Conservation (phyloP, 768 basidiomycete genomes). For the Boletus coccyginus region DNA sequence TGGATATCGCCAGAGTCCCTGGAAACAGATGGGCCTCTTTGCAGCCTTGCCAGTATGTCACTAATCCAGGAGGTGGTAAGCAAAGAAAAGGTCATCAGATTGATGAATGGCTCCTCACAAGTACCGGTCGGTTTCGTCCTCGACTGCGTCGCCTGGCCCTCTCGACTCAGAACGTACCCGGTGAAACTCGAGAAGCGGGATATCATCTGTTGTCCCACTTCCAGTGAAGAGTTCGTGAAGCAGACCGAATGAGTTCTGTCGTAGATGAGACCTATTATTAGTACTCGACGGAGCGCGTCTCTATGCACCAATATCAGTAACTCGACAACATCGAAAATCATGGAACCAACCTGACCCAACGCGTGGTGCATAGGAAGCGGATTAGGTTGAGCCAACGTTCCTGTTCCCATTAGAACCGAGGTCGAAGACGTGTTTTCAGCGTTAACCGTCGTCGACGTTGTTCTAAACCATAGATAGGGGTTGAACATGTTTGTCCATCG, state of each 20-base stretch:
- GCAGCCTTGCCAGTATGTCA: slow-evolving; percentile 65
- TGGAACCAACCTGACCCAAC: slow-evolving; percentile 29
- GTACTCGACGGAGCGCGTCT: slow-evolving; percentile 13
- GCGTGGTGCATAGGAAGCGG: slow-evolving; percentile 35
- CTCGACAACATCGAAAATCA: background rate
- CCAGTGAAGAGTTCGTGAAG: slow-evolving; percentile 70
- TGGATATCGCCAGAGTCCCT: slow-evolving; percentile 61
- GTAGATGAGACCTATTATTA: slow-evolving; percentile 41
- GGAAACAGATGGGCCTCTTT: slow-evolving; percentile 44
- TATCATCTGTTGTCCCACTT: slow-evolving; percentile 45
- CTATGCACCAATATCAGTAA: slow-evolving; percentile 20
- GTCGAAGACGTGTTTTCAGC: slow-evolving; percentile 71
- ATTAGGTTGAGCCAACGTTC: slow-evolving; percentile 64
- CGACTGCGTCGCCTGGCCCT: slow-evolving; percentile 29
- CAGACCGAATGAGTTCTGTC: slow-evolving; percentile 54
- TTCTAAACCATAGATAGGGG: slow-evolving; percentile 81
- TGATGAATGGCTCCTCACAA: slow-evolving; percentile 47
- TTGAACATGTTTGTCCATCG: slow-evolving; percentile 77
- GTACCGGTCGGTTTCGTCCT: slow-evolving; percentile 70
- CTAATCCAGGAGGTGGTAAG: slow-evolving; percentile 35
- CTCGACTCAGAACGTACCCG: slow-evolving; percentile 32
- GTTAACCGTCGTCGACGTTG: slow-evolving; percentile 68
- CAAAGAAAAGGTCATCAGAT: background rate
- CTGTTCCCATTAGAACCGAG: slow-evolving; percentile 77
- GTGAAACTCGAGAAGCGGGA: slow-evolving; percentile 58